These are phyloP conservation scores for Aspergillus puulaauensis DNA, from an alignment of 2,329 filamentous ascomycete genomes.

Conservation along the genomic window DNA sequence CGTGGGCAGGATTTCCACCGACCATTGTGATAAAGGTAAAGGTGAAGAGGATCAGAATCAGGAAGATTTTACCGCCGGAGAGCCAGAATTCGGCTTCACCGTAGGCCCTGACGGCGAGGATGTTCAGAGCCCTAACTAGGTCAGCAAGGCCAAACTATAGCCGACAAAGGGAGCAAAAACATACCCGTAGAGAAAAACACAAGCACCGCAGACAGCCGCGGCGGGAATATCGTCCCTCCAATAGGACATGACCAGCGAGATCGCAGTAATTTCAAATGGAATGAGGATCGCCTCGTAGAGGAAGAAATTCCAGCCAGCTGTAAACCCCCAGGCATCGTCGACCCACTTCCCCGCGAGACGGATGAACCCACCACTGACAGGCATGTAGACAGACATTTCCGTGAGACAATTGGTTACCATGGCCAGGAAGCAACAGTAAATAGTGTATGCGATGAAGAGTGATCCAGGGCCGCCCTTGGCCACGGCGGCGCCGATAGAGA, in stretches of 20 bases:
- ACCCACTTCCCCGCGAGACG: slow-evolving; percentile 46
- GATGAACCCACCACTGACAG: slow-evolving; percentile 43
- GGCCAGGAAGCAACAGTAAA: slow-evolving; percentile 32
- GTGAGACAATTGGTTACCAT: slow-evolving; percentile 43
- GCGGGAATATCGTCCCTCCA: slow-evolving; percentile 41
- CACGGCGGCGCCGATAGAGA: slow-evolving; percentile 39
- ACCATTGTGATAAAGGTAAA: slow-evolving; percentile 79
- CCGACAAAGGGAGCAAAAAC: background rate
- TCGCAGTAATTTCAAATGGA: slow-evolving; percentile 44
- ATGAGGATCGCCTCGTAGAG: slow-evolving; percentile 43
- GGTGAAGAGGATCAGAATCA: slow-evolving; percentile 64
- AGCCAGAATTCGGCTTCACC: slow-evolving; percentile 19
- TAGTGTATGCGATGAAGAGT: slow-evolving; percentile 37
- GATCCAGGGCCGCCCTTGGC: slow-evolving; percentile 39
- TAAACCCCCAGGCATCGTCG: slow-evolving; percentile 46
- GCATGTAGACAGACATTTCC: slow-evolving; percentile 47
- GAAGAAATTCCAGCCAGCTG: slow-evolving; percentile 50
- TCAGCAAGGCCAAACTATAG: background rate
- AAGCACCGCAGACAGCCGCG: slow-evolving; percentile 33
- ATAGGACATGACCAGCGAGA: slow-evolving; percentile 42
- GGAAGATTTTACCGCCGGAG: slow-evolving; percentile 54
- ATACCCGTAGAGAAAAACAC: slow-evolving; percentile 29
- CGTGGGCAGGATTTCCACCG: slow-evolving; percentile 69
- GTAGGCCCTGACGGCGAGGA: slow-evolving; percentile 13
- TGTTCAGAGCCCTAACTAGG: slow-evolving; percentile 7